These are phyloP conservation scores for Suillus spraguei DNA, from an alignment of 768 basidiomycete species.

Conservation along the genomic window DNA sequence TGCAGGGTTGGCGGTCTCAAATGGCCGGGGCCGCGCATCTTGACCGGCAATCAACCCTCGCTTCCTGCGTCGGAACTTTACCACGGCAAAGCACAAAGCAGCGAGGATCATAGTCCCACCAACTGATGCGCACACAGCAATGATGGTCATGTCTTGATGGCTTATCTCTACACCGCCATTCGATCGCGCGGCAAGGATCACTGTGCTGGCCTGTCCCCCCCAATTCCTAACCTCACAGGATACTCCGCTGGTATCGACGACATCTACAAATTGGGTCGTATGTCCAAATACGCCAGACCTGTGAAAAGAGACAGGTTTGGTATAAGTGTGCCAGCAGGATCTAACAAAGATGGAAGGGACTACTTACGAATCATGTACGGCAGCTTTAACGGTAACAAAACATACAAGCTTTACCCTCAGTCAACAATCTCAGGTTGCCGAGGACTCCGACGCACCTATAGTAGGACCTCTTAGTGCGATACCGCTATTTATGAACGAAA, in stretches of 20 bases:
- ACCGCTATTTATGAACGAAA: slow-evolving; percentile 47
- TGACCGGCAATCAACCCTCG: slow-evolving; percentile 20
- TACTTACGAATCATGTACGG: slow-evolving; percentile 47
- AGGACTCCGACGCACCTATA: slow-evolving; percentile 39
- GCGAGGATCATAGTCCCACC: slow-evolving; percentile 22
- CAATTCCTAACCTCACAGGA: not conserved
- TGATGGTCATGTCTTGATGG: slow-evolving; percentile 11
- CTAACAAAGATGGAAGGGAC: not conserved
- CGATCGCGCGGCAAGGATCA: slow-evolving; percentile 1
- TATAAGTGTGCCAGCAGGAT: not conserved
- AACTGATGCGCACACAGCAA: slow-evolving; percentile 27
- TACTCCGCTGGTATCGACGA: slow-evolving; percentile 10
- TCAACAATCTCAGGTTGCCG: slow-evolving; percentile 3
- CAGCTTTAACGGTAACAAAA: slow-evolving; percentile 29
- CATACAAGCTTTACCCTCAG: slow-evolving; percentile 7
- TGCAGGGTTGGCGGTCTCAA: slow-evolving; percentile 18
- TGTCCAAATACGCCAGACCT: slow-evolving; percentile 43
- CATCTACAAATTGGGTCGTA: slow-evolving; percentile 9
- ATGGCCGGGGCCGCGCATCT: slow-evolving; percentile 31
- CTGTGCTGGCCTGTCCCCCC: not conserved
- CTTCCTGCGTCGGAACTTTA: slow-evolving; percentile 21
- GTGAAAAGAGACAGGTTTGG: slow-evolving; percentile 4
- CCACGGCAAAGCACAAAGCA: slow-evolving; percentile 17
- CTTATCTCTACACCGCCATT: slow-evolving; percentile 4
- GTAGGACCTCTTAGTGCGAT: slow-evolving; percentile 27